Base-by-base conservation (phyloP, 306 rosid genomes). In the Fagus crenata region DNA sequence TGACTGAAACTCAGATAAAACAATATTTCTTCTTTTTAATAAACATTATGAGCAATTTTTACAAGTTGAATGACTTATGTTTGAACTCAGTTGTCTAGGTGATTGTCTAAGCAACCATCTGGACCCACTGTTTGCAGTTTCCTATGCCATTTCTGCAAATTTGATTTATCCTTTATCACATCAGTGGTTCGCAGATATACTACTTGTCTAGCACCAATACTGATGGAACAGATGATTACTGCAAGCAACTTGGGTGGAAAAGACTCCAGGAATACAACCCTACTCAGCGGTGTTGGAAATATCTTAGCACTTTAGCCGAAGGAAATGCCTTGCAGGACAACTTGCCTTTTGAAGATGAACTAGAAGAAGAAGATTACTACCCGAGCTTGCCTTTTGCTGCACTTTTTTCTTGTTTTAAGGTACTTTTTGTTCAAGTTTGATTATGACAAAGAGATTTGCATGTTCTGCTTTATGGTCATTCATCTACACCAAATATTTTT, bases 311-410 rank as follows among this genome's bases (percentile, higher is more conserved):
- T 85, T 85, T 94, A 79, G 92, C 92, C 39, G 91, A 89, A 77
- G 92, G 90, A 84, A 88, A 72, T 77, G 78, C 80, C 6, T 65
- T 85, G 3, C 84, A 53, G 39, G 95, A 81, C 49, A 64, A 72
- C 67, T 69, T 71, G 70, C 81, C 93, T 54, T 74, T 73, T 12
- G 97, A 89, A 64, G 96, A 91, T 60, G 97, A 92, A 55, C 69
- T 74, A 53, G 93, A 90, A 73, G 97, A 90, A 67, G 96, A 88
- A 84, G 90, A 92, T 84, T 94, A 92, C 81, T 92, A 89, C 64
- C 87, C 98, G 41, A 92, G 93, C 86, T 89, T 92, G 89, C 98
- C 98, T 69, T 92, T 90, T 72, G 96, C 97, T 35, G 93, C 96
- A 41, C 90, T 90, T 70, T 92, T 89, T 84, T 84, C 97, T 74